Conservation (phyloP, 1,284 basidiomycete species). For the Heterobasidion occidentale region DNA sequence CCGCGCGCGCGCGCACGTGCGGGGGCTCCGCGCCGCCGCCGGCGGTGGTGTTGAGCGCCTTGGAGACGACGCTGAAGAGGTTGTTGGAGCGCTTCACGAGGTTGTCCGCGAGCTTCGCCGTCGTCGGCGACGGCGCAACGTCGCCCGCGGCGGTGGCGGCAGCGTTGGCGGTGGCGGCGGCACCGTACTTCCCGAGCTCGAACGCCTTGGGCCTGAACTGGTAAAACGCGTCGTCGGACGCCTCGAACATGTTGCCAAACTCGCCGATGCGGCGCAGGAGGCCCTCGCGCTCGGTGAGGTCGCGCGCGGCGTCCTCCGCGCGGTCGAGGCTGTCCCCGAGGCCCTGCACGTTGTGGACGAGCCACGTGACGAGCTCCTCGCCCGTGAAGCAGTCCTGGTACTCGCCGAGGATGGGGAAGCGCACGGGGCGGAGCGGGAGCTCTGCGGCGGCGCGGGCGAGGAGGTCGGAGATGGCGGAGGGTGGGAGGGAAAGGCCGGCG, state of each 20-base stretch:
- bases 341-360: constrained; percentile 60
- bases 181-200: constrained; percentile 36
- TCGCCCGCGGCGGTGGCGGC: constrained; percentile 15
- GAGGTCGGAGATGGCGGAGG: constrained; percentile 57
- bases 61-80: constrained; percentile 65
- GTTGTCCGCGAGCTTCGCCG: constrained; percentile 41
- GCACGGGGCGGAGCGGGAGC: constrained; percentile 55
- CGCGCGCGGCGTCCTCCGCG: constrained; percentile 72
- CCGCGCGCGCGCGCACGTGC: constrained; percentile 62
- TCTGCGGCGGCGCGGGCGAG: constrained; percentile 59
- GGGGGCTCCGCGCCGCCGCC: constrained; percentile 48
- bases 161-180: neutral
- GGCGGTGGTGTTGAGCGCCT: constrained; percentile 43
- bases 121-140: constrained; percentile 19
- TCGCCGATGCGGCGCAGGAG: constrained; percentile 75
- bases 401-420: constrained; percentile 80
- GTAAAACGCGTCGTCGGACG: constrained; percentile 68
- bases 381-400: constrained; percentile 82
- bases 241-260: constrained; percentile 71
- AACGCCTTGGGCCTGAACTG: constrained; percentile 80
- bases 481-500: constrained; percentile 64
- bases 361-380: constrained; percentile 73
- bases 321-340: constrained; percentile 68
- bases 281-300: constrained; percentile 69
- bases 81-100: constrained; percentile 61